Conservation (phyloP, 208 protist species). For the Leishmania turanica region DNA sequence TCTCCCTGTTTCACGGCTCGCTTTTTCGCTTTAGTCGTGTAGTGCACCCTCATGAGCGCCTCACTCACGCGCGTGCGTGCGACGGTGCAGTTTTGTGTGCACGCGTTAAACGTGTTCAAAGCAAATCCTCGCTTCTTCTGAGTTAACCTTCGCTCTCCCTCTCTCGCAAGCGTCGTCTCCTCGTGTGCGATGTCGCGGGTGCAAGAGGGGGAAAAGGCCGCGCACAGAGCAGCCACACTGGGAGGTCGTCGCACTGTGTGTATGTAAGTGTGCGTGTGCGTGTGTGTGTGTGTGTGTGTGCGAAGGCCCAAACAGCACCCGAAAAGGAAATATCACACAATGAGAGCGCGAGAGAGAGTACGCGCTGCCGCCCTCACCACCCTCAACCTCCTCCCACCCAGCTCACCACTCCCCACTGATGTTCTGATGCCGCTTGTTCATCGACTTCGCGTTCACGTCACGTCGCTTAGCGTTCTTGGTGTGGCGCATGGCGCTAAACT, state of each 20-base stretch:
- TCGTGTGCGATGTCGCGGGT: neutral
- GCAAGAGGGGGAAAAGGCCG: neutral
- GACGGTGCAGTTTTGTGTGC: neutral
- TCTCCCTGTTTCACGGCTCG: neutral
- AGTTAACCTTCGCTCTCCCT: neutral
- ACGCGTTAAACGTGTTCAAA: neutral
- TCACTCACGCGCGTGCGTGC: neutral
- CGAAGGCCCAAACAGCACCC: neutral
- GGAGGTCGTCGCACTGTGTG: neutral
- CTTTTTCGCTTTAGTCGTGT: neutral
- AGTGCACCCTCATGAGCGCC: neutral
- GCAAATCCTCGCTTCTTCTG: neutral
- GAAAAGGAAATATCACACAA: neutral
- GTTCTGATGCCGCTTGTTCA: conserved; percentile 71
- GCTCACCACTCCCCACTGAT: conserved; percentile 87
- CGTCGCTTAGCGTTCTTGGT: conserved; percentile 69
- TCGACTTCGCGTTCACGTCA: conserved; percentile 40
- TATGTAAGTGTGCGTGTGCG: neutral
- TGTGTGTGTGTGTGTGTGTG: neutral
- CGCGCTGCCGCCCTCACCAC: neutral
- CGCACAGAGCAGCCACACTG: neutral
- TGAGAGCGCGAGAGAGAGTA: neutral
- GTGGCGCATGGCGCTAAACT: conserved; percentile 76
- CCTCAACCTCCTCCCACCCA: neutral
- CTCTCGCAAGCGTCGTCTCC: neutral